These are phyloP conservation scores for Mesembryanthemum crystallinum DNA, from an alignment of 148 eudicot genomes.

Conservation along the genomic window DNA sequence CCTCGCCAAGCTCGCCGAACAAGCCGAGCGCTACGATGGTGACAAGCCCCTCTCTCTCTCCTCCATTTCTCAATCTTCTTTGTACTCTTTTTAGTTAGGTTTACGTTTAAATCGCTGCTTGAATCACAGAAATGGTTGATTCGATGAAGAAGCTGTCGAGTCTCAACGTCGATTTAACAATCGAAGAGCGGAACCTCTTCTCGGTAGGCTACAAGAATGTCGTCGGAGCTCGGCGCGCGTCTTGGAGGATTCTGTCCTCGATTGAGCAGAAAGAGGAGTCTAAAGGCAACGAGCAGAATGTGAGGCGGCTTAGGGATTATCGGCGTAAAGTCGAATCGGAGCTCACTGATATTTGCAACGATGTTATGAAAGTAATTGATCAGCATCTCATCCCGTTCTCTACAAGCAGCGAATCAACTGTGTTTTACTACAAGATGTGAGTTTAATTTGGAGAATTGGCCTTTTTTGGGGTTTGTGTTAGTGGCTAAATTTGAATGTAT, in stretches of 20 bases:
- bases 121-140: slow-evolving; percentile 55
- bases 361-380: slow-evolving; percentile 50
- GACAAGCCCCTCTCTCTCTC: neutral
- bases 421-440: slow-evolving; percentile 63
- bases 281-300: slow-evolving; percentile 51
- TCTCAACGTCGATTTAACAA: slow-evolving; percentile 52
- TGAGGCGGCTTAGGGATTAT: slow-evolving; percentile 46
- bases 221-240: slow-evolving; percentile 45
- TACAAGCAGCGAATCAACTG: slow-evolving; percentile 54
- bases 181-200: slow-evolving; percentile 60
- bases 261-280: slow-evolving; percentile 62
- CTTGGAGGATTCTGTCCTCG: slow-evolving; percentile 53
- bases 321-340: slow-evolving; percentile 54
- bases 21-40: slow-evolving; percentile 51
- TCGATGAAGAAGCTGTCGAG: slow-evolving; percentile 47
- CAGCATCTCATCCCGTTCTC: slow-evolving; percentile 54
- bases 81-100: neutral
- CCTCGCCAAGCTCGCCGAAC: slow-evolving; percentile 43
- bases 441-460: slow-evolving; percentile 9
- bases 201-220: slow-evolving; percentile 62
- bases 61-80: neutral
- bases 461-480: neutral
- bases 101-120: neutral
- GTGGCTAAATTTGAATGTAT: neutral
- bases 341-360: slow-evolving; percentile 48